Evolutionary conservation across 768 basidiomycete genomes (phyloP).

Genomic region (Pulveroboletus sp.): DNA sequence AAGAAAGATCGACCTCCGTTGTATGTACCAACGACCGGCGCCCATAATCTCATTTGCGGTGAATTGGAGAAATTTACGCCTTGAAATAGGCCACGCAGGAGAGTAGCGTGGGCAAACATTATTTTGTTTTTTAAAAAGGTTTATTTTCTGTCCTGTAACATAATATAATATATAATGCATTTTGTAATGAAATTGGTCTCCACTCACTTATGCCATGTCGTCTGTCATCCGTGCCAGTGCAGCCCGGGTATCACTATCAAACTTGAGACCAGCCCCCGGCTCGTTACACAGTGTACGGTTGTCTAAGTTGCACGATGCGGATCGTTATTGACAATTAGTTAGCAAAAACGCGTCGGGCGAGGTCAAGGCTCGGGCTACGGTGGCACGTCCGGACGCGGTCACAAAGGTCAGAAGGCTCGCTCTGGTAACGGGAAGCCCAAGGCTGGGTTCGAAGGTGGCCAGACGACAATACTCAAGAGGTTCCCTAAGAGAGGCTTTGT

Average conservation of each 20-base stretch:
- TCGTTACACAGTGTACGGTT: constrained; percentile 60
- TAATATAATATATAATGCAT: neutral
- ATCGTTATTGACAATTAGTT: constrained; percentile 10
- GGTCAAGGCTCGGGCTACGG: constrained; percentile 91
- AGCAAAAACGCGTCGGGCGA: constrained; percentile 94
- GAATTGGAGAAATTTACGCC: no score
- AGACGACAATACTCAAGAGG: constrained; percentile 85
- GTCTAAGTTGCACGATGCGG: neutral
- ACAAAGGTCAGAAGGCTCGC: constrained; percentile 94
- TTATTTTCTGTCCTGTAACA: neutral
- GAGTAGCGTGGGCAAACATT: neutral
- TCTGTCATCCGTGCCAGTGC: constrained; percentile 31
- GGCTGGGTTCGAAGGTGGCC: constrained; percentile 92
- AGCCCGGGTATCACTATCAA: constrained; percentile 57
- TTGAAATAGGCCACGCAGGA: neutral
- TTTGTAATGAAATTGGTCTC: neutral
- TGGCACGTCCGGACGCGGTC: constrained; percentile 87
- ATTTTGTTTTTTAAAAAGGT: neutral
- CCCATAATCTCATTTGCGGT: neutral
- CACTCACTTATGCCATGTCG: constrained; percentile 26
- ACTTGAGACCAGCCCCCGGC: constrained; percentile 62
- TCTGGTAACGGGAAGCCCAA: constrained; percentile 80
- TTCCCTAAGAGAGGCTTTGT: constrained; percentile 95
- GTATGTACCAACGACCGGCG: neutral
- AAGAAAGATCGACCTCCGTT: no score